phyloP scores from a whole-genome alignment of 345 rosid genomes.

The Citrus reticulata region DNA sequence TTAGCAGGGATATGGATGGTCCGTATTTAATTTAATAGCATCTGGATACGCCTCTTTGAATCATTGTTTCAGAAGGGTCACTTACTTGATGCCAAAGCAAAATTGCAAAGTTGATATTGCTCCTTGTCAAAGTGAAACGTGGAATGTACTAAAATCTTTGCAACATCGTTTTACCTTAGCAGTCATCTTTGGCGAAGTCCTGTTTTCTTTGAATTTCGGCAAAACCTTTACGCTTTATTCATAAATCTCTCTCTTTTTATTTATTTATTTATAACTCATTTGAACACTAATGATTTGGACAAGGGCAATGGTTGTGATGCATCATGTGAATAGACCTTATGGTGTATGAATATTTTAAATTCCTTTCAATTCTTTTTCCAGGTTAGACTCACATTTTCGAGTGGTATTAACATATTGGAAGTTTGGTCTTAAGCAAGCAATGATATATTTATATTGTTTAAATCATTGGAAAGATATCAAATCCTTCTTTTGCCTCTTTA shows the following conservation, averaged over 20 bases:
- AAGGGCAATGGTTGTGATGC: neutral
- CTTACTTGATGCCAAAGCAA: slow-evolving; percentile 72
- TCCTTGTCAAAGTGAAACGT: slow-evolving; percentile 51
- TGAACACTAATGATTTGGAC: too few relatives aligned
- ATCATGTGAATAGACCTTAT: neutral
- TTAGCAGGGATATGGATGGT: neutral
- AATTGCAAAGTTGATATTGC: slow-evolving; percentile 53
- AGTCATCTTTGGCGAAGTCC: slow-evolving; percentile 7
- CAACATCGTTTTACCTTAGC: slow-evolving; percentile 33
- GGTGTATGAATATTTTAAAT: neutral
- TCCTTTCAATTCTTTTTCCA: neutral
- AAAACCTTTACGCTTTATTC: neutral
- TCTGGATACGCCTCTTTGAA: slow-evolving; percentile 78
- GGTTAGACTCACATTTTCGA: neutral
- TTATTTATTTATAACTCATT: too few relatives aligned
- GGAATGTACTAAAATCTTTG: slow-evolving; percentile 46
- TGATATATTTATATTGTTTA: neutral
- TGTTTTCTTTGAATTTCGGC: neutral
- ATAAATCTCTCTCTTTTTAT: neutral
- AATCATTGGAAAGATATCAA: neutral
- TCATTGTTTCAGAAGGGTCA: slow-evolving; percentile 73
- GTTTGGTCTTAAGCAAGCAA: neutral
- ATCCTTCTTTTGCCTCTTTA: neutral
- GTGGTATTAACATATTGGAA: neutral
- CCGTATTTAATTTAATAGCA: slow-evolving; percentile 33